Conservation (phyloP, 139 green algal species). For the Prasinococcaceae sp. region DNA sequence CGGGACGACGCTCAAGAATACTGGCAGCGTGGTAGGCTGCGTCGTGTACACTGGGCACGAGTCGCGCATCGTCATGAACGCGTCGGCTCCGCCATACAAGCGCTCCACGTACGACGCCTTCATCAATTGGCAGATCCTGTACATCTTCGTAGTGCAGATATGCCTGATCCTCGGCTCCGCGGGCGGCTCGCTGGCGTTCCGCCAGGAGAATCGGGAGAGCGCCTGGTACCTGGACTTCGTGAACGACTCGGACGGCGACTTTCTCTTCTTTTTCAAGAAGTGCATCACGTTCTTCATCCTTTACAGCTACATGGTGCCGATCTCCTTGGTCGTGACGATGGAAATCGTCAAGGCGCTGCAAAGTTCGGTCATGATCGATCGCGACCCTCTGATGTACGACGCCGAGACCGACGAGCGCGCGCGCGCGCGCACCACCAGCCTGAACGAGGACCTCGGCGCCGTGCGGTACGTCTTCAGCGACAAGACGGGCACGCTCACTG, state of each 20-base stretch:
- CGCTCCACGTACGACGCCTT: conserved; percentile 40
- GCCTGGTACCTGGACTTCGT: conserved; percentile 1
- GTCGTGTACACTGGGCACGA: conserved; percentile 53
- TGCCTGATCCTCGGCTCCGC: conserved; percentile 44
- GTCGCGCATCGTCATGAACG: conserved; percentile 53
- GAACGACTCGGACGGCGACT: neutral
- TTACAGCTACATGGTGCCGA: conserved; percentile 78
- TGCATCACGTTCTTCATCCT: conserved; percentile 66
- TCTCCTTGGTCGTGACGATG: conserved; percentile 80
- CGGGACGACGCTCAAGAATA: conserved; percentile 32
- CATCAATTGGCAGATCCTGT: conserved; percentile 54
- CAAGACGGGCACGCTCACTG: conserved; percentile 61
- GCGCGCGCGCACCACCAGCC: conserved; percentile 33
- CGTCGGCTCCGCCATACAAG: conserved; percentile 51
- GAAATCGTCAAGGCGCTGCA: conserved; percentile 79
- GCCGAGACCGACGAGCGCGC: conserved; percentile 46
- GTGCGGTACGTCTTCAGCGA: conserved; percentile 85
- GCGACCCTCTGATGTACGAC: conserved; percentile 29
- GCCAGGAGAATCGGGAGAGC: neutral
- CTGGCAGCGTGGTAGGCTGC: conserved; percentile 11
- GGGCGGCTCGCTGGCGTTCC: conserved; percentile 36
- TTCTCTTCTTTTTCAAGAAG: conserved; percentile 21
- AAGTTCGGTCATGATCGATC: neutral
- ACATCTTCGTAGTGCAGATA: conserved; percentile 55
- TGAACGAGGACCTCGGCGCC: conserved; percentile 92